phyloP scores from a whole-genome alignment of 768 basidiomycete species.

The Terana coerulea region DNA sequence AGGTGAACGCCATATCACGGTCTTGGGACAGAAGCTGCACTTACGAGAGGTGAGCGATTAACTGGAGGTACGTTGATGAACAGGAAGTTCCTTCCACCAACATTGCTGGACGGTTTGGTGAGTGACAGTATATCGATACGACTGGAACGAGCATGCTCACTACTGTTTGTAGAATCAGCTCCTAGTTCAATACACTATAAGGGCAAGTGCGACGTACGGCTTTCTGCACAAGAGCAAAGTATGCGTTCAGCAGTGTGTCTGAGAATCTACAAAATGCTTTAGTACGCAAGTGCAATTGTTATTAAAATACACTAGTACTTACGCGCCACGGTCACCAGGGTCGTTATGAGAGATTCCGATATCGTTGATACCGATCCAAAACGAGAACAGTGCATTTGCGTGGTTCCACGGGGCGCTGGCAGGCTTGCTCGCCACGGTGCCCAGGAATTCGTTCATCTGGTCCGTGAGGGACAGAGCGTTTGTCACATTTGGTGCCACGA shows the following conservation, averaged over 20 bases:
- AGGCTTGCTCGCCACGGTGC: slow-evolving; percentile 43
- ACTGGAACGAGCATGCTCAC: no score
- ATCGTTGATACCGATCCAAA: slow-evolving; percentile 73
- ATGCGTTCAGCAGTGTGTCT: slow-evolving; percentile 42
- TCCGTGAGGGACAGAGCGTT: slow-evolving; percentile 52
- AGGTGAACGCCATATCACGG: neutral
- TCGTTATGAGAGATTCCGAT: slow-evolving; percentile 52
- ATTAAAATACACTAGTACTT: slow-evolving; percentile 20
- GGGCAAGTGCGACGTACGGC: slow-evolving; percentile 33
- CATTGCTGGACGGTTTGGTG: slow-evolving; percentile 30
- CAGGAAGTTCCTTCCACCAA: slow-evolving; percentile 58
- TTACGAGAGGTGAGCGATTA: slow-evolving; percentile 56
- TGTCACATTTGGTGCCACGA: slow-evolving; percentile 50
- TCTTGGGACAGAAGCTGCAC: slow-evolving; percentile 33
- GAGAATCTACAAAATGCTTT: slow-evolving; percentile 35
- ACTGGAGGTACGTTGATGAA: no score
- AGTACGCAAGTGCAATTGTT: slow-evolving; percentile 5
- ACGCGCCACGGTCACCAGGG: slow-evolving; percentile 46
- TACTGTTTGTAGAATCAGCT: no score
- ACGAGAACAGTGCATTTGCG: slow-evolving; percentile 52
- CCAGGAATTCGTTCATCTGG: slow-evolving; percentile 60
- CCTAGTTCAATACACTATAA: no score
- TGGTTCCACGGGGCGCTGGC: slow-evolving; percentile 51
- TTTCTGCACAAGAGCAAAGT: slow-evolving; percentile 48
- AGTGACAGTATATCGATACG: no score